Conservation (phyloP, 176 grass and related monocot genomes). For the Eleusine indica region DNA sequence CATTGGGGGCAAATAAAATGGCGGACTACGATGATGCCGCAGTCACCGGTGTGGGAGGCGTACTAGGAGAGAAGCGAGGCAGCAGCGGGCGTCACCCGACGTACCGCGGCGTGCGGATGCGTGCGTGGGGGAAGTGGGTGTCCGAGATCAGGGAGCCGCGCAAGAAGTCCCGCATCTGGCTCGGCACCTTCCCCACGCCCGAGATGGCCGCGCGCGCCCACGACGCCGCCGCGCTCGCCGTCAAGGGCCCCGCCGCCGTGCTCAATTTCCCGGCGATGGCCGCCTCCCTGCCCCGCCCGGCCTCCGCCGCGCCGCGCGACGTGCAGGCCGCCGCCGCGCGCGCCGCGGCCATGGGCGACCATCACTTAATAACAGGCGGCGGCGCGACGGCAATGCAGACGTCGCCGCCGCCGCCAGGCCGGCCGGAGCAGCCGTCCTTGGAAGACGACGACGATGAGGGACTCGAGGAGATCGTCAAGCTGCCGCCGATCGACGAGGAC, state of each 20-base stretch:
- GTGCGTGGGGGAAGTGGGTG: constrained; percentile 92
- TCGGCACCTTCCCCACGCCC: constrained; percentile 76
- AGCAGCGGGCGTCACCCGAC: constrained; percentile 26
- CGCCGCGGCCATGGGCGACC: constrained; percentile 59
- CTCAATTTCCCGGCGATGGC: constrained; percentile 80
- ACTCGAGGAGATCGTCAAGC: constrained; percentile 70
- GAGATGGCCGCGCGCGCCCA: constrained; percentile 93
- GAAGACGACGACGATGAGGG: constrained; percentile 36
- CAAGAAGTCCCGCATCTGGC: constrained; percentile 96
- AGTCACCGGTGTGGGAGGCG: neutral
- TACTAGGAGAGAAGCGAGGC: neutral
- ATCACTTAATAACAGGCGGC: no score
- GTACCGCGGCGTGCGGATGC: constrained; percentile 85
- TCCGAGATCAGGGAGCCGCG: constrained; percentile 91
- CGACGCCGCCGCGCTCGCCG: constrained; percentile 70
- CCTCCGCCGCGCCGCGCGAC: constrained; percentile 57
- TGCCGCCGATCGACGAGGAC: constrained; percentile 54
- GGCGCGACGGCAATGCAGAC: neutral
- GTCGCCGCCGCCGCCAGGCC: neutral
- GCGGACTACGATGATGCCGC: constrained; percentile 1
- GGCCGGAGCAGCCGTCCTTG: neutral
- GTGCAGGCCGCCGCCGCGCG: constrained; percentile 65
- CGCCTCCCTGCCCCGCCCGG: constrained; percentile 55
- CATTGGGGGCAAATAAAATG: constrained; percentile 22
- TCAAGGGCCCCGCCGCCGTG: constrained; percentile 63